A percentile compares a stretch with the other conserved stretches of the same genome.
phyloP scores from a whole-genome alignment of 1,139 yeast genomes.

The Suhomyces chickasaworum region DNA sequence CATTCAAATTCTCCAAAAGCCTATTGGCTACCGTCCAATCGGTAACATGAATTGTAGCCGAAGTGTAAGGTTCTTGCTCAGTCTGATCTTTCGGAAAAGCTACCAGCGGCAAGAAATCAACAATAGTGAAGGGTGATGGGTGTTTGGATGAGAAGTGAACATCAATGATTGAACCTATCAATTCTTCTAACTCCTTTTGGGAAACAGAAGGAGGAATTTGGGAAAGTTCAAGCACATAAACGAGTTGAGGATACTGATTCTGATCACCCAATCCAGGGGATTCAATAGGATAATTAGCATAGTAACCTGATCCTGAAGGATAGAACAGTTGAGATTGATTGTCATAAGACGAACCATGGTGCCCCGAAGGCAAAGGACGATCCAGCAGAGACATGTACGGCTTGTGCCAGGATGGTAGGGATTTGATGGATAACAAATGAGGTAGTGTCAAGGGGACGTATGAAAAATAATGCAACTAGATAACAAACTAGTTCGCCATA shows the following conservation, averaged over 20 bases:
- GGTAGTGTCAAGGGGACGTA: background rate
- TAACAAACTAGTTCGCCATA: background rate
- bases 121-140: constrained; percentile 6
- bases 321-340: constrained; percentile 20
- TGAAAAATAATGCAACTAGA: background rate
- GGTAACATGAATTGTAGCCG: constrained; percentile 20
- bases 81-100: background rate
- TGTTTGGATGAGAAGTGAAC: constrained; percentile 15
- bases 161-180: constrained; percentile 21
- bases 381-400: constrained; percentile 8
- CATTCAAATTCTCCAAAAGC: constrained; percentile 27
- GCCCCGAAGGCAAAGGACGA: constrained; percentile 2
- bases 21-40: constrained; percentile 19
- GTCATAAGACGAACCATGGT: constrained; percentile 17
- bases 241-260: background rate
- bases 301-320: background rate
- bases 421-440: background rate
- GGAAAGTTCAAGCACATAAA: constrained; percentile 3
- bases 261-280: background rate
- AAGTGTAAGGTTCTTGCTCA: constrained; percentile 2
- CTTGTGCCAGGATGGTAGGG: background rate
- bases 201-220: constrained; percentile 17
- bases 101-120: constrained; percentile 5
- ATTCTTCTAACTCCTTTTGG: constrained; percentile 16
- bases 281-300: background rate